These are phyloP conservation scores for Sporothrix curviconia DNA, from an alignment of 2,329 filamentous ascomycete genomes.

Conservation along the genomic window DNA sequence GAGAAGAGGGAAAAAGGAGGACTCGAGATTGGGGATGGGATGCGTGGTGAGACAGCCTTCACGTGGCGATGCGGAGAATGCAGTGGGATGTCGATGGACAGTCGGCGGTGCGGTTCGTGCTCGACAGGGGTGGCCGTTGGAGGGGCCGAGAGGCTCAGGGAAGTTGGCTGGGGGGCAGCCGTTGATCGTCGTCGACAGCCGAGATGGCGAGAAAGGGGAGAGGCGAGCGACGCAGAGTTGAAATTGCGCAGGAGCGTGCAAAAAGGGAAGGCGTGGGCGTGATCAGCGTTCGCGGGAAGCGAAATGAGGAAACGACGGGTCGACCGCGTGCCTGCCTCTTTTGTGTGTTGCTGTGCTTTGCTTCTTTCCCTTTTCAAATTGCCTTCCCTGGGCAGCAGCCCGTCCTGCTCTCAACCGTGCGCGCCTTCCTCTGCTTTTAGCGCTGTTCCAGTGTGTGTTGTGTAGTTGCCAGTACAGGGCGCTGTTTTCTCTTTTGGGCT, in stretches of 20 bases:
- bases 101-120: neutral
- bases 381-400: neutral
- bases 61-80: constrained; percentile 7
- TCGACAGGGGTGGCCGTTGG: neutral
- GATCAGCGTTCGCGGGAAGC: neutral
- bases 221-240: neutral
- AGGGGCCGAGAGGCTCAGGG: neutral
- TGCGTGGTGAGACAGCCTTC: neutral
- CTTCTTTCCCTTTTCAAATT: neutral
- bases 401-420: neutral
- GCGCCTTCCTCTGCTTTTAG: neutral
- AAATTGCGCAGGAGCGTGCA: no score
- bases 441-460: neutral
- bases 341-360: neutral
- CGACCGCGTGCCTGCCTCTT: neutral
- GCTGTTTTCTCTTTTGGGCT: neutral
- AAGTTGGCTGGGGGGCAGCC: neutral
- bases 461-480: no score
- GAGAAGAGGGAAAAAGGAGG: neutral
- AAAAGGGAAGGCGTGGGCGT: neutral
- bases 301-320: neutral
- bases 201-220: neutral
- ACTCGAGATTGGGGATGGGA: neutral
- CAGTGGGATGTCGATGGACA: neutral
- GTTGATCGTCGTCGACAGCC: no score